Evolutionary conservation across 23 red algal species (phyloP).

Genomic region (Chondrus crispus): DNA sequence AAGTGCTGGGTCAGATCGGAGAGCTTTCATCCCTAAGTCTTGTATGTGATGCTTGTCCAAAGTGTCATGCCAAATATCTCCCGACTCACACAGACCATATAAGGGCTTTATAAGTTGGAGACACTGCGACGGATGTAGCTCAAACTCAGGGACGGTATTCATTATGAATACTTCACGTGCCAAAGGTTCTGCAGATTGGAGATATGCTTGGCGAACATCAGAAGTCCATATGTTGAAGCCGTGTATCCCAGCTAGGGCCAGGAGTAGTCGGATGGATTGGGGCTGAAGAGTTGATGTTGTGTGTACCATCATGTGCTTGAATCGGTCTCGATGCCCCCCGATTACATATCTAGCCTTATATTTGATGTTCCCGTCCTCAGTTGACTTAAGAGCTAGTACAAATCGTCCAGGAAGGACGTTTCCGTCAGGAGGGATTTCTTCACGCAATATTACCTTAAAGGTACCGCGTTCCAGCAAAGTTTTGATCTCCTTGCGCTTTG

Average conservation of each 20-base stretch:
- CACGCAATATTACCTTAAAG: not conserved
- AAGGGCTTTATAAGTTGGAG: not conserved
- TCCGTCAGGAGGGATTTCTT: not conserved
- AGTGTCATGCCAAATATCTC: slow-evolving; percentile 27
- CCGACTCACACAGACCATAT: not conserved
- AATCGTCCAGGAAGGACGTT: not conserved
- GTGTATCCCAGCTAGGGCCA: not conserved
- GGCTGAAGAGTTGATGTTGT: not conserved
- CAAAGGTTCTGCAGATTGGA: not conserved
- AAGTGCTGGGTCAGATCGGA: not conserved
- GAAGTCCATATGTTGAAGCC: not conserved
- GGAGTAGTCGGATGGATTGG: not conserved
- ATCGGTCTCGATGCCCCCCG: not conserved
- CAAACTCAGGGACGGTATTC: slow-evolving; percentile 17
- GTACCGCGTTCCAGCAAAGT: not conserved
- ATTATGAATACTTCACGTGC: not conserved
- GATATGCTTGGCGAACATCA: slow-evolving; percentile 5
- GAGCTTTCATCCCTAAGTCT: slow-evolving; percentile 1
- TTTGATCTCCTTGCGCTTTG: not conserved
- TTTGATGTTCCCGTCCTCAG: not conserved
- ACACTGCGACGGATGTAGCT: not conserved
- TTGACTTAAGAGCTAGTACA: not conserved
- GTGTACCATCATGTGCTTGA: slow-evolving; percentile 14
- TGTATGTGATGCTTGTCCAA: not conserved
- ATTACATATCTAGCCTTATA: not conserved